Base-by-base conservation (phyloP, 1,284 basidiomycete species). In the Trichosporon faecale region DNA sequence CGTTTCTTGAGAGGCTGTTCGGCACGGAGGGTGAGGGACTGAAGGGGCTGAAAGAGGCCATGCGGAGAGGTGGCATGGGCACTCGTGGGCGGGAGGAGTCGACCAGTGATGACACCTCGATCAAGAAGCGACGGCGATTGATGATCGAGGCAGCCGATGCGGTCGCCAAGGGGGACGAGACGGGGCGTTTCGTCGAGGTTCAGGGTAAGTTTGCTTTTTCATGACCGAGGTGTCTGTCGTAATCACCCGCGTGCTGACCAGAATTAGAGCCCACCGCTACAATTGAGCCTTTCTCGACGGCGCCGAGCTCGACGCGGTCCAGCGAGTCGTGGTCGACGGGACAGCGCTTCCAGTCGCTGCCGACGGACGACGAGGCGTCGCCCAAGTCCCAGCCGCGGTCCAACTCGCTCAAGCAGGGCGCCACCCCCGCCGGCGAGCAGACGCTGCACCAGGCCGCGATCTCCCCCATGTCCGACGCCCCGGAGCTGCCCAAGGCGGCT, bases 1-100 rank as follows among this genome's bases (percentile, higher is more conserved):
- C 94, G 71, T 98, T 99, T 84, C 85, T 99, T 65, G 95, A 94
- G 21, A 90, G 94, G 31, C 91, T 98, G 1, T 98, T 98, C 84
- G 94, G 94, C 3, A 82, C 79, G 23, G 82, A 83, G 66, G 81
- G 81, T 61, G 79, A 83, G 68, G 78, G 79, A 0, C 66, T 83
- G 64, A 80, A 79, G 69, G 78, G 78, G 0, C 67, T 82, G 55
- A 80, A 80, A 66, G 79, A 82, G 74, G 81, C 78, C 23, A 76
- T 80, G 78, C 74, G 79, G 57, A 68, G 82, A 21, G 77, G 78
- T 14, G 73, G 71, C 3, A 49, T 71, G 49, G 70, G 67, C 14
- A 70, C 67, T 5, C 73, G 76, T 52, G 70, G 64, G 35, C 73
- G 76, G 35, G 80, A 79, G 64, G 77, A 77, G 33, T 75, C 71